Evolutionary conservation across 345 rosid genomes (phyloP), one percentile per base, ranked within the genome.

Genomic region (Raphanus sativus): DNA sequence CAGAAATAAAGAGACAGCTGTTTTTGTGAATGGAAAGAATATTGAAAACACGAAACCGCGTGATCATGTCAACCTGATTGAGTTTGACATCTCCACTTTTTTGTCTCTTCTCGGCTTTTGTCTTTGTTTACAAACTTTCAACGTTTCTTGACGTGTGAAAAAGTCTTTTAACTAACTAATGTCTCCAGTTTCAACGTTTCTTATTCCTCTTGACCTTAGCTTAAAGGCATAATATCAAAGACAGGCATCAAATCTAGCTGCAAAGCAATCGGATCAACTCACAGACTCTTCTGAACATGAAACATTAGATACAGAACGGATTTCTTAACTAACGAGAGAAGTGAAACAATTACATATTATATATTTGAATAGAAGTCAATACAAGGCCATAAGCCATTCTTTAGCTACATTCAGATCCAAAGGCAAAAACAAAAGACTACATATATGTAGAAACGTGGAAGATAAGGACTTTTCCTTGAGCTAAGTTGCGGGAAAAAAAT

Each of bases 41-140:
- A 15, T 59, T 62, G 71, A 74, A 74, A 74, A n/a, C n/a, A n/a
- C n/a, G n/a, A n/a, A n/a, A 79, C 82, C 82, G 78, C 82, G 75
- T 79, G 76, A 72, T 60, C 77, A 59, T 58, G 74, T 78, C 69
- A 78, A 50, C 77, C 48, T 40, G 26, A 58, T 68, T 66, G 73
- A 24, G 16, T 48, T 69, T 76, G 77, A 78, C 73, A 72, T 71
- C 55, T 71, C 69, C 30, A 65, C 33, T 65, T 70, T n/a, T 70
- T 66, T 60, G 77, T 78, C 73, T 77, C 73, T 71, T 40, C 67
- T 28, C 26, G 26, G 25, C 75, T 69, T 32, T 48, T 69, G 30
- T 38, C 70, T 54, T 64, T 69, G 45, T 56, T 77, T 62, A 70
- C 64, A 63, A 59, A 62, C 38, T 60, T 30, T 68, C 62, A 16